These are phyloP conservation scores for Ceratocystiopsis sp. DNA, from an alignment of 2,329 filamentous ascomycete genomes.

Conservation along the genomic window DNA sequence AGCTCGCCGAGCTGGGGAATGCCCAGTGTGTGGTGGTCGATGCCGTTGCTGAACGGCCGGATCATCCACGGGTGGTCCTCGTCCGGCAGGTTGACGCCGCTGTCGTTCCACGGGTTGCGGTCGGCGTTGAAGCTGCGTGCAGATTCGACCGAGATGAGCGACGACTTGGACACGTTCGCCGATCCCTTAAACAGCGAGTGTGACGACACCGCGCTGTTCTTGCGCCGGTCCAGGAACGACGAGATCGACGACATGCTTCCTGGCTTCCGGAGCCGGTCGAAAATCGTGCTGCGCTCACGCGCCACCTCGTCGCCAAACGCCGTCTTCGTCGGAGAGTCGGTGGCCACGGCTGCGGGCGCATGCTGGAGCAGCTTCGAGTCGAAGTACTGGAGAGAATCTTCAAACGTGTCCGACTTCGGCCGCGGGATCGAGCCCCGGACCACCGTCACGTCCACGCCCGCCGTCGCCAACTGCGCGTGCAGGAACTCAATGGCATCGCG, in stretches of 20 bases:
- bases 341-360: conserved; percentile 61
- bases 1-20: conserved; percentile 60
- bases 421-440: conserved; percentile 91
- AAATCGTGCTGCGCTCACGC: conserved; percentile 65
- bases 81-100: conserved; percentile 82
- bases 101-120: conserved; percentile 96
- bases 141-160: conserved; percentile 88
- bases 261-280: conserved; percentile 86
- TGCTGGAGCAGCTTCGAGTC: conserved; percentile 93
- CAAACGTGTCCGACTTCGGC: conserved; percentile 97
- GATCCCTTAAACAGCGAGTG: conserved; percentile 84
- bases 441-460: conserved; percentile 72
- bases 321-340: conserved; percentile 77
- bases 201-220: conserved; percentile 78
- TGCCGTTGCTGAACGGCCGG: conserved; percentile 48
- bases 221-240: conserved; percentile 88
- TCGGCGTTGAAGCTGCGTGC: conserved; percentile 80
- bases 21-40: conserved; percentile 44
- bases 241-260: conserved; percentile 88
- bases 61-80: conserved; percentile 56
- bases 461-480: conserved; percentile 67
- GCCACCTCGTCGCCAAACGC: conserved; percentile 68
- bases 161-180: conserved; percentile 82
- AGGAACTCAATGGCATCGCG: conserved; percentile 94
- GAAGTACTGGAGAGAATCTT: conserved; percentile 92